Base-by-base conservation (phyloP, 352 stramenopile genomes). In the Phytopythium ostracodes region DNA sequence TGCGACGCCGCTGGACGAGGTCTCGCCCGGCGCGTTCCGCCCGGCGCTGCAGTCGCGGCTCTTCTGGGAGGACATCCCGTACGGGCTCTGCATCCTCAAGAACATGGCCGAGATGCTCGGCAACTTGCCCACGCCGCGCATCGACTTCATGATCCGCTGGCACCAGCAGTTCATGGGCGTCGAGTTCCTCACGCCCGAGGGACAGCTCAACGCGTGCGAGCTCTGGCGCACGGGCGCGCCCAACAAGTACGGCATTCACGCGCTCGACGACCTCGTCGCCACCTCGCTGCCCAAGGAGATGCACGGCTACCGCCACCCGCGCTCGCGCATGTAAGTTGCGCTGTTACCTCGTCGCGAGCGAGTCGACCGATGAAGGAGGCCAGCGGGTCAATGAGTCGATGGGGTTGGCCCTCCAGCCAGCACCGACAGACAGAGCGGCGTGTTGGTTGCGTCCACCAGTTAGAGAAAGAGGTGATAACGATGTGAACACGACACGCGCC, bases 111-210 rank as follows among this genome's bases (percentile, higher is more conserved):
- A 96, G 77, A 91, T 96, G 80, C 76, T 96, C 56, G 91, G 89
- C 65, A 97, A 97, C 72, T 96, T 97, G 64, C 91, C 91, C 12
- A 97, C 89, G 52, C 91, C 91, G 15, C 87, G 87, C 56, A 96
- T 97, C 42, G 88, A 97, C 76, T 96, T 97, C 54, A 96, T 97
- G 79, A 97, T 97, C 70, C 84, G 89, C 51, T 97, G 91, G 91
- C 90, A 97, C 75, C 91, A 97, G 79, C 83, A 92, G 70, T 78
- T 87, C 75, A 97, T 97, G 91, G 82, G 73, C 49, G 84, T 96
- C 44, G 77, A 85, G 44, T 97, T 96, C 75, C 67, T 97, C 25
- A 85, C 77, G 55, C 60, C 81, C 3, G 89, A 97, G 59, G 88
- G 88, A 35, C 88, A 96, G 68, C 77, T 97, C 42, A 97, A 97